Conservation (phyloP, 148 eudicot species). For the Simmondsia chinensis region DNA sequence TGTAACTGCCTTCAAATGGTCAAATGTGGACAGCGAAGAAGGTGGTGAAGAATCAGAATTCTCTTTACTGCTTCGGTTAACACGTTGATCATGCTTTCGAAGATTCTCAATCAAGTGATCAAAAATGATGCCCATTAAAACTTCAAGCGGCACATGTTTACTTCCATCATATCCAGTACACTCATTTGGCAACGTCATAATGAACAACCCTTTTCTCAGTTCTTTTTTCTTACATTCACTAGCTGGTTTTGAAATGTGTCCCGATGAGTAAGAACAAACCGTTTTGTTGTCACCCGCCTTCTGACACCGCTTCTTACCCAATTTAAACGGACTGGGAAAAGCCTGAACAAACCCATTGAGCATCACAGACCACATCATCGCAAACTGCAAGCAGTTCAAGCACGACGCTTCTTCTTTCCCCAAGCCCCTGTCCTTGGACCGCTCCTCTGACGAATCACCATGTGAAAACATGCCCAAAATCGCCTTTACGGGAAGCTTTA, state of each 20-base stretch:
- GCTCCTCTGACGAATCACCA: conserved; percentile 20
- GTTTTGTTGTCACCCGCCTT: conserved; percentile 31
- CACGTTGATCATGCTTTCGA: conserved; percentile 43
- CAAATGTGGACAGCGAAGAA: conserved; percentile 24
- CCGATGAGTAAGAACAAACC: conserved; percentile 9
- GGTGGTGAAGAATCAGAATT: conserved; percentile 15
- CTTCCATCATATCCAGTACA: conserved; percentile 27
- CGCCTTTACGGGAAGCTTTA: conserved; percentile 48
- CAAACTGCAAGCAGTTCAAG: conserved; percentile 68
- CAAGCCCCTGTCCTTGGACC: conserved; percentile 31
- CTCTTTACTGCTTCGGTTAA: conserved; percentile 31
- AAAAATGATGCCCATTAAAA: conserved; percentile 46
- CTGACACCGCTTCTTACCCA: conserved; percentile 36
- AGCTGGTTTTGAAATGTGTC: conserved; percentile 15
- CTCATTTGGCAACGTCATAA: conserved; percentile 24
- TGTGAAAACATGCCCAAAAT: conserved; percentile 41
- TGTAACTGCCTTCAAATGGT: conserved; percentile 46
- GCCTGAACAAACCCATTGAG: conserved; percentile 59
- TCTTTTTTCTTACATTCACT: conserved; percentile 32
- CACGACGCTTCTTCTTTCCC: conserved; percentile 42
- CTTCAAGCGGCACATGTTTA: conserved; percentile 48
- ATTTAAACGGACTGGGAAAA: conserved; percentile 48
- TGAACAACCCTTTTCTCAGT: conserved; percentile 17
- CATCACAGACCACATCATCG: conserved; percentile 62
- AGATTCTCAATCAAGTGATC: conserved; percentile 57